Base-by-base conservation (phyloP, 2,329 filamentous ascomycete species). In the Nectriaceae sp. region DNA sequence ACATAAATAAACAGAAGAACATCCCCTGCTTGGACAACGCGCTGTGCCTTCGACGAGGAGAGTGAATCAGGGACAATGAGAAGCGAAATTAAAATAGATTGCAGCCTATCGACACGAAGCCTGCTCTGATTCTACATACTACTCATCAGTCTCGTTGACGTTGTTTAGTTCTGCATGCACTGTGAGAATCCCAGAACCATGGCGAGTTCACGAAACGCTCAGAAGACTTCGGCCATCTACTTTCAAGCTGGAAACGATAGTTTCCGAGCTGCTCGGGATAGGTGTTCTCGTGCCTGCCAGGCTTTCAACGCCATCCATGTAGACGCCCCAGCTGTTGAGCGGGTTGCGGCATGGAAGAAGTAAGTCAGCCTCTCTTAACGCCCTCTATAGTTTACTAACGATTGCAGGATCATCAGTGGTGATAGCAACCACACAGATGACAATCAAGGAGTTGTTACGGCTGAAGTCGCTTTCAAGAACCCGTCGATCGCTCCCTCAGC, bases 271-370 rank as follows among this genome's bases (percentile, higher is more conserved):
- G 26, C 26, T 31, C 26, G 26, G 8, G 15, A 31, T 15, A 31
- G 15, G 26, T 31, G 26, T 15, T 31, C 26, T 31, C 26, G 15
- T 15, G 26, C 26, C 15, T 8, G 8, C 15, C 26, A 15, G 15
- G 26, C 15, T 8, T 31, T 31, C 26, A 31, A 31, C 10, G 15
- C 20, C 10, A 22, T 26, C 4, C n/a, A 4, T 4, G 11, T 22
- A 4, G 13, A 48, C 11, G 46, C 36, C 10, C 24, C 21, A 18
- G 35, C 16, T 13, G 21, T 6, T 4, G 3, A 18, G 1, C 39
- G n/a, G 20, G 35, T 48, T 3, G 24, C 22, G 3, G 29, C 40
- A n/a, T 47, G 44, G 44, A 47, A 42, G 20, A 42, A 33, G 46
- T 26, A 29, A 18, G 26, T 8, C 37, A 11, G 21, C 18, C 3